These are phyloP conservation scores for Dactylellina cionopaga DNA, from an alignment of 2,329 filamentous ascomycete species.

Conservation along the genomic window DNA sequence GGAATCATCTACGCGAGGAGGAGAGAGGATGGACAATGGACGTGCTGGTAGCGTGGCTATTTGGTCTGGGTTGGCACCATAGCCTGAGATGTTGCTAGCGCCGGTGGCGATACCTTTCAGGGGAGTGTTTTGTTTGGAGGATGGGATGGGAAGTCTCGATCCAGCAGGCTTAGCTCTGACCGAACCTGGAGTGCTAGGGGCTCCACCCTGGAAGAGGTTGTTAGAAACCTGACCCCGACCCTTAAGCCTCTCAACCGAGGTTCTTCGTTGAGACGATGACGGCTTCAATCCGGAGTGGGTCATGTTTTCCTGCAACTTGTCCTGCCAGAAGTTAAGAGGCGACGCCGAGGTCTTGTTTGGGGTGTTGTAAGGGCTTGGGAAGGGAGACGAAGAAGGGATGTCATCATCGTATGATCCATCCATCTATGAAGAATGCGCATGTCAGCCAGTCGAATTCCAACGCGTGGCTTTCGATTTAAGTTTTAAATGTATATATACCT, in stretches of 20 bases:
- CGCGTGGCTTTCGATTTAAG: slow-evolving; percentile 2
- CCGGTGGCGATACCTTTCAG: slow-evolving; percentile 67
- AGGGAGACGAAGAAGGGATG: slow-evolving; percentile 55
- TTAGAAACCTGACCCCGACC: slow-evolving; percentile 95
- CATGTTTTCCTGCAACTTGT: slow-evolving; percentile 78
- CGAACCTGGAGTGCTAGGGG: slow-evolving; percentile 70
- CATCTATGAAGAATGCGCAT: background rate
- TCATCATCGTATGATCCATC: slow-evolving; percentile 54
- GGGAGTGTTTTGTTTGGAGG: slow-evolving; percentile 71
- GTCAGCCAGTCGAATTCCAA: background rate
- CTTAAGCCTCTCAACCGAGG: slow-evolving; percentile 94
- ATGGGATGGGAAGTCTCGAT: slow-evolving; percentile 65
- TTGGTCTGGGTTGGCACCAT: slow-evolving; percentile 55
- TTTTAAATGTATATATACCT: slow-evolving; percentile 66
- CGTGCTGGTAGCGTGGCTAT: slow-evolving; percentile 55
- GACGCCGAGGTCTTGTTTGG: slow-evolving; percentile 65
- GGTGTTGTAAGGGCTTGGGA: slow-evolving; percentile 54
- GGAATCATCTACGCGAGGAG: slow-evolving; percentile 52
- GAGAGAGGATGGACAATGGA: slow-evolving; percentile 56
- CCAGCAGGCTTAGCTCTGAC: slow-evolving; percentile 80
- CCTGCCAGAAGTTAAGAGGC: slow-evolving; percentile 91
- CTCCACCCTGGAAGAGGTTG: slow-evolving; percentile 98
- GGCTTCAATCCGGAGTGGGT: slow-evolving; percentile 60
- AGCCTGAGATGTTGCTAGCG: slow-evolving; percentile 62
- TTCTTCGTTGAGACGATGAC: slow-evolving; percentile 78